phyloP scores from a whole-genome alignment of 805 yeast species.

The Kodamaea leandrae region DNA sequence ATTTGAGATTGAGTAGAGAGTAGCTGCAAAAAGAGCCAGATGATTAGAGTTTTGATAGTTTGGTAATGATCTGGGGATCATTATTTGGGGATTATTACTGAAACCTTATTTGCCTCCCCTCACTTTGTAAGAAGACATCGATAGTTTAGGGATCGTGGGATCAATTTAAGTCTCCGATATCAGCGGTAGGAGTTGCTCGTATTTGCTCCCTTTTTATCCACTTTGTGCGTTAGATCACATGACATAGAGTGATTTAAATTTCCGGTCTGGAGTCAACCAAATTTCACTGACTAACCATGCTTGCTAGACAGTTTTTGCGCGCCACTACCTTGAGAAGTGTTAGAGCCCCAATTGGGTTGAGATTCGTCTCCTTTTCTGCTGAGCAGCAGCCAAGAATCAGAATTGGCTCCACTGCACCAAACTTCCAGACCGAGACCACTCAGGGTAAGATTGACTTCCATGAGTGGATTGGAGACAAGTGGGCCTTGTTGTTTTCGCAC shows the following conservation, averaged over 20 bases:
- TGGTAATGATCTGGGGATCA: too few species aligned
- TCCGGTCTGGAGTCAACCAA: not conserved
- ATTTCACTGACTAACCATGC: slow-evolving; percentile 12
- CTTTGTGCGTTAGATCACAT: too few species aligned
- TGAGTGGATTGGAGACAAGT: slow-evolving; percentile 56
- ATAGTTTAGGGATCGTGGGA: too few species aligned
- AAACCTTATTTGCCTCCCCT: too few species aligned
- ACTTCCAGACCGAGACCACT: slow-evolving; percentile 62
- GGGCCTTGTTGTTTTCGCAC: slow-evolving; percentile 71
- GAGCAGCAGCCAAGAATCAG: slow-evolving; percentile 44
- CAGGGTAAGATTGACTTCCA: slow-evolving; percentile 63
- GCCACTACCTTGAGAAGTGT: slow-evolving; percentile 7
- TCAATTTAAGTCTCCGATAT: too few species aligned
- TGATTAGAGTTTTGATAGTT: too few species aligned
- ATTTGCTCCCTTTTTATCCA: too few species aligned
- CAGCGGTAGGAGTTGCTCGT: too few species aligned
- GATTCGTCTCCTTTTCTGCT: slow-evolving; percentile 32
- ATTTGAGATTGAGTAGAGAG: too few species aligned
- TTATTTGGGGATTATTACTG: too few species aligned
- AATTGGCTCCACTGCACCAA: slow-evolving; percentile 67
- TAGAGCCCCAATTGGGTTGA: slow-evolving; percentile 11
- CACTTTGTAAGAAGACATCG: too few species aligned
- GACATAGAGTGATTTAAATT: not conserved
- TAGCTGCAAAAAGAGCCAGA: too few species aligned
- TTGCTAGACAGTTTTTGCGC: slow-evolving; percentile 22